Base-by-base conservation (phyloP, 116 monocot genomes). In the Posidonia oceanica region DNA sequence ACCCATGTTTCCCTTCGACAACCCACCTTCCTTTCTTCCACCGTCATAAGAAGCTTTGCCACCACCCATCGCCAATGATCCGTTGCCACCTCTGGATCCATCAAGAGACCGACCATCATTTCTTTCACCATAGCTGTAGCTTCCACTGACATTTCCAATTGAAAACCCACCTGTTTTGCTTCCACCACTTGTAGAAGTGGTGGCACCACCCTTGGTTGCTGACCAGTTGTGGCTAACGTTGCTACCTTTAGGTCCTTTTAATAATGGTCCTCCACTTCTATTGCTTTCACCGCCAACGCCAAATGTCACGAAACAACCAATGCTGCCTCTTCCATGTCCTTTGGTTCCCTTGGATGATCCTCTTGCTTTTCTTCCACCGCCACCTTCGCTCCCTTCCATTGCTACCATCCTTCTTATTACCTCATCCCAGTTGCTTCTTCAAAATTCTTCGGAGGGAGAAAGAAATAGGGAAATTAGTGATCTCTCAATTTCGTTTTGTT, bases 291-390 rank as follows among this genome's bases (percentile, higher is more conserved):
- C 68, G 13, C 42, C 51, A 3, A 14, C 21, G 17, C n/a, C 48
- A 68, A 42, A 44, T 36, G 12, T 7, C 2, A 68, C 48, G 21
- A n/a, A 23, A 14, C 51, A 51, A 10, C 52, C 68, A 23, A 18
- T 29, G 22, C n/a, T 29, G 5, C 52, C 52, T 1, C 41, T 52
- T n/a, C 39, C 18, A 23, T 51, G 11, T 48, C 68, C 68, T 52
- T 7, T 52, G 1, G 52, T 68, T 68, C 68, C 68, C 44, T 44
- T 38, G 64, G 39, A 65, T 29, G 40, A 65, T 14, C 64, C 18
- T 40, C 39, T 65, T 39, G 39, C n/a, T 39, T 38, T 29, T 15
- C 40, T 39, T 38, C 39, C 64, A 65, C 16, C 64, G 10, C 40
- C 64, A 39, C 29, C 29, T 29, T 29, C 29, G 29, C 29, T 1